Conservation (phyloP, 805 yeast species). For the Metschnikowia shivogae region DNA sequence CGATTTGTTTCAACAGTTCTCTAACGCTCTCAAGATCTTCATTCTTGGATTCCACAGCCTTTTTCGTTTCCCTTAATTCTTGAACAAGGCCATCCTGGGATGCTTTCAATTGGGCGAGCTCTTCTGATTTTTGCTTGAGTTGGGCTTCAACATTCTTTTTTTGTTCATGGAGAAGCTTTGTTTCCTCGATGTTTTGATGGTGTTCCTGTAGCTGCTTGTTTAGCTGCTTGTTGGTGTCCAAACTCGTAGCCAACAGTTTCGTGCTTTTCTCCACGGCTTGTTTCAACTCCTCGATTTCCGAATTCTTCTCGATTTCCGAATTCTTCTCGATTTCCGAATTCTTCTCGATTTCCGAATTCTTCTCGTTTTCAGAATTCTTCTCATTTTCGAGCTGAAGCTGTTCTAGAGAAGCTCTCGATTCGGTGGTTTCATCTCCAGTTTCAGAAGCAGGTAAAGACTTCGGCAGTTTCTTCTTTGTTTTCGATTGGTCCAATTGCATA, state of each 20-base stretch:
- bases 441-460: too few relatives aligned
- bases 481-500: too few relatives aligned
- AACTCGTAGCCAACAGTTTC: constrained; percentile 12
- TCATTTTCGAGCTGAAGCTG: too few relatives aligned
- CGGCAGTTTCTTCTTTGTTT: too few relatives aligned
- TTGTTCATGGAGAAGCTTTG: neutral
- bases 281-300: constrained; percentile 2
- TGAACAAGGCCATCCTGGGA: constrained; percentile 7
- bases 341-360: neutral
- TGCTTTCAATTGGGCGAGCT: constrained; percentile 11
- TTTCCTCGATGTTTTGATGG: neutral
- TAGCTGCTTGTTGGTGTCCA: neutral
- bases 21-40: constrained; percentile 67
- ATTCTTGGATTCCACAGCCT: constrained; percentile 19
- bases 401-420: too few relatives aligned
- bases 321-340: too few relatives aligned
- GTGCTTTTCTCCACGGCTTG: constrained; percentile 4
- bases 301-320: too few relatives aligned
- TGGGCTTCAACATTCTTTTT: constrained; percentile 6
- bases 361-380: too few relatives aligned
- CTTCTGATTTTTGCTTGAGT: constrained; percentile 9
- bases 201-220: neutral
- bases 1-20: constrained; percentile 74
- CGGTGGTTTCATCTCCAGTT: too few relatives aligned
- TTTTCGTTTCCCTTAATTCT: constrained; percentile 22